Percentiles rank a stretch among this genome's conserved stretches.
Conservation (phyloP, 352 stramenopile genomes). For the Phytophthora quininea region DNA sequence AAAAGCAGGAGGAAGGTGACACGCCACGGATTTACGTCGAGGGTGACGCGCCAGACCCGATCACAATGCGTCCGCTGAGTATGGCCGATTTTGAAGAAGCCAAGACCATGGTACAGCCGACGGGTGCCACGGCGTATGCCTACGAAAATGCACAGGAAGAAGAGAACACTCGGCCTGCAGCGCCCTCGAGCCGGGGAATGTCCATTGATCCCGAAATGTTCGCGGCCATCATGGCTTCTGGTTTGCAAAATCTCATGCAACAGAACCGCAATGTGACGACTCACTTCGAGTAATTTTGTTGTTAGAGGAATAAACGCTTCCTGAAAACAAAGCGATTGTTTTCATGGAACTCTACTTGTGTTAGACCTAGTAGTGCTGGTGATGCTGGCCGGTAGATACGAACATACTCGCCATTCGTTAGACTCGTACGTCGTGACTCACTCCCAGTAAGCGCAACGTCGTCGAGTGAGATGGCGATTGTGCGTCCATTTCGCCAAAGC, state of each 20-base stretch:
- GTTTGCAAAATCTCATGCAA: conserved; percentile 87
- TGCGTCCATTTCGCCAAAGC: conserved; percentile 57
- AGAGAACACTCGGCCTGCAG: conserved; percentile 24
- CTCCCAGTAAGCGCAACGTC: conserved; percentile 31
- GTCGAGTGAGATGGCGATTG: conserved; percentile 36
- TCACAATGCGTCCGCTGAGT: conserved; percentile 69
- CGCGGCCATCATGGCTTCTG: conserved; percentile 80
- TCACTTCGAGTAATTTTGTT: conserved; percentile 41
- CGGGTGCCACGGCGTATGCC: conserved; percentile 77
- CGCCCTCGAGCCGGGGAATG: conserved; percentile 29
- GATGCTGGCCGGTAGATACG: conserved; percentile 56
- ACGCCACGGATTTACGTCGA: conserved; percentile 39
- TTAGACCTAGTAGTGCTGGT: conserved; percentile 54
- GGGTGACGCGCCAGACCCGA: conserved; percentile 25
- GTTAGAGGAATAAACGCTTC: conserved; percentile 73
- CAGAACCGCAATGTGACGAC: conserved; percentile 33
- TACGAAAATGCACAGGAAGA: conserved; percentile 70
- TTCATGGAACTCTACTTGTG: conserved; percentile 51
- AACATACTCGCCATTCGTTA: conserved; percentile 47
- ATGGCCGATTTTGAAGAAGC: conserved; percentile 89
- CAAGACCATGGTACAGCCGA: conserved; percentile 86
- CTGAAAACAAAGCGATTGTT: conserved; percentile 53
- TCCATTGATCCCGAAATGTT: conserved; percentile 87
- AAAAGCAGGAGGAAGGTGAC: conserved; percentile 30
- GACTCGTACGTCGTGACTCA: conserved; percentile 12